phyloP scores from a whole-genome alignment of 1,139 yeast genomes.

The Saccharomyces hybrid region DNA sequence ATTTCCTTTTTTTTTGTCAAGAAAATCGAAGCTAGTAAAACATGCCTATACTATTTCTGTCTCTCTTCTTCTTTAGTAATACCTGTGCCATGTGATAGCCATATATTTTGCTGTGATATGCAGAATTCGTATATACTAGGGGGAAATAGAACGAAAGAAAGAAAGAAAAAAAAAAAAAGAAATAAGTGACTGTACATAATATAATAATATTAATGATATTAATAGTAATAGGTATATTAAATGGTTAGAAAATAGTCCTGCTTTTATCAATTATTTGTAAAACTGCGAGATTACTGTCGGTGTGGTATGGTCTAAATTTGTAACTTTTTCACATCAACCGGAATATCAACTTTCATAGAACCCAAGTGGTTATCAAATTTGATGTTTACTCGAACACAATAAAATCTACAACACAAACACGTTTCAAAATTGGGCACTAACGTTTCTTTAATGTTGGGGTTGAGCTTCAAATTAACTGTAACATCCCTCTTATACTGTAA shows the following conservation, averaged over 20 bases:
- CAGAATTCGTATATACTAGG: neutral
- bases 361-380: slow-evolving; percentile 31
- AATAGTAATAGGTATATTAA: neutral
- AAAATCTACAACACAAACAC: slow-evolving; percentile 47
- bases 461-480: slow-evolving; percentile 27
- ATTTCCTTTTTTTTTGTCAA: neutral
- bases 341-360: slow-evolving; percentile 30
- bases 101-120: neutral
- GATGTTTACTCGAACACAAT: slow-evolving; percentile 35
- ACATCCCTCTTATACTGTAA: slow-evolving; percentile 17
- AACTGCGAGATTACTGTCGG: neutral
- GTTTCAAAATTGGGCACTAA: slow-evolving; percentile 53
- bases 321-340: slow-evolving; percentile 33
- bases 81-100: neutral
- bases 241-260: neutral
- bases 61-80: neutral
- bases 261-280: neutral
- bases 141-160: neutral
- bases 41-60: neutral
- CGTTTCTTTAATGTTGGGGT: slow-evolving; percentile 33
- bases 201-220: too few relatives aligned
- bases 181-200: neutral
- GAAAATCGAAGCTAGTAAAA: neutral
- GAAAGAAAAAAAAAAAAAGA: slow-evolving; percentile 2
- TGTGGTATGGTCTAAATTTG: slow-evolving; percentile 2